Evolutionary conservation across 2,329 filamentous ascomycete species (phyloP), one percentile per base, ranked within the genome.

Genomic region (Fulvia fulva): DNA sequence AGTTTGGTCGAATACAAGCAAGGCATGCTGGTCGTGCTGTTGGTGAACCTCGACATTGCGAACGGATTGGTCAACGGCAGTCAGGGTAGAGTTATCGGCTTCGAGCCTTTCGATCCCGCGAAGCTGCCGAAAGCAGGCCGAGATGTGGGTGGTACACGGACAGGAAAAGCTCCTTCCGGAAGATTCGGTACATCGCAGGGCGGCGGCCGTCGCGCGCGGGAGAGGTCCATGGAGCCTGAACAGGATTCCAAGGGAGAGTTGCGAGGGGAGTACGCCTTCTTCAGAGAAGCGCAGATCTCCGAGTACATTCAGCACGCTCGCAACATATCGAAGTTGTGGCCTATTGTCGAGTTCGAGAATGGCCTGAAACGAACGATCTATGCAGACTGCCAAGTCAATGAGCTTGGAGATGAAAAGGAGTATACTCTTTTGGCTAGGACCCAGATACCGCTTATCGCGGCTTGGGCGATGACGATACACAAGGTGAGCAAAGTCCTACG

Each of bases 401-500:
- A 80, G 51, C 61, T 82, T 0, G 81, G 81, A 1, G 71, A 78
- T 45, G 67, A 72, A 1, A 21, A 67, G 50, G 80, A 81, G 0
- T 80, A 79, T 61, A 79, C 75, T 32, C 64, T 80, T 0, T 67
- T 86, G 0, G 74, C 75, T 0, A 76, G 85, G n/a, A 84, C 83
- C 0, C 85, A 87, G 65, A 77, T 88, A 4, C 86, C 85, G 0
- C 74, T 88, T 0, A 71, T 78, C 0, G 75, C 83, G 0, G 85
- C 80, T 0, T 88, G 84, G 81, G 85, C 85, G 0, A 78, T 87
- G 63, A 87, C 80, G 0, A 80, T 86, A 1, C 85, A 88, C 68
- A 87, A 85, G 68, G 78, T 78, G 2, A n/a, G 34, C 2, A 3
- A 4, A 19, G 34, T n/a, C n/a, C 12, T 6, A 3, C 6, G 2